phyloP scores from a whole-genome alignment of 768 basidiomycete genomes.

The Lactarius sanguifluus region DNA sequence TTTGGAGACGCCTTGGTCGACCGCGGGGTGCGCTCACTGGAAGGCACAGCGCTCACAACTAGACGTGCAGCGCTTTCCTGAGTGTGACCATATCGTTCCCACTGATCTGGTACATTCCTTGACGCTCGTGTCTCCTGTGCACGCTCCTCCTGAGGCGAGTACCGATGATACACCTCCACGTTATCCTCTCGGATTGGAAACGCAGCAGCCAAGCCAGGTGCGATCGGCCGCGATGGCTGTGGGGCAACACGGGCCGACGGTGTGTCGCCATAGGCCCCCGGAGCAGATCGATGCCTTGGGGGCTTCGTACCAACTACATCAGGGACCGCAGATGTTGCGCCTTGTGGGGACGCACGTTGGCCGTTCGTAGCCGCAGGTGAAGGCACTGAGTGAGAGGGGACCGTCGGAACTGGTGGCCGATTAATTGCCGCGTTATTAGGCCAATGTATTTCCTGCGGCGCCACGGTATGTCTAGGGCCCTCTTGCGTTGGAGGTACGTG shows the following conservation, averaged over 20 bases:
- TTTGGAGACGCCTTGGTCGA: constrained; percentile 28
- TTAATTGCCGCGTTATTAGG: neutral
- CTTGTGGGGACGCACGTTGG: constrained; percentile 17
- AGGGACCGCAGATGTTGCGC: constrained; percentile 3
- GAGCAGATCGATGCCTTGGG: constrained; percentile 14
- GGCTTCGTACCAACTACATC: constrained; percentile 13
- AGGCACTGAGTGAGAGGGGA: constrained; percentile 13
- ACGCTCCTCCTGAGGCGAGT: constrained; percentile 14
- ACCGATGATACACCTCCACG: constrained; percentile 14
- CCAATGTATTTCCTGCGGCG: constrained; percentile 6
- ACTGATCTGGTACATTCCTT: constrained; percentile 16
- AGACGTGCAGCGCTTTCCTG: constrained; percentile 11
- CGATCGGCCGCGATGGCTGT: constrained; percentile 15
- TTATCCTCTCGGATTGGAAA: constrained; percentile 30
- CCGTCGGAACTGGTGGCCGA: constrained; percentile 4
- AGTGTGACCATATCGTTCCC: constrained; percentile 21
- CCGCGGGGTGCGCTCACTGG: constrained; percentile 26
- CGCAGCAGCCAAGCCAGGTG: constrained; percentile 22
- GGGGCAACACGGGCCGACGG: constrained; percentile 14
- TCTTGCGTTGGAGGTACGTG: constrained; percentile 8
- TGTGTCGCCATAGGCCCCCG: neutral
- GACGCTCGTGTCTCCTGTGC: constrained; percentile 5
- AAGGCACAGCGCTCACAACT: constrained; percentile 19
- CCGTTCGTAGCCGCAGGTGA: constrained; percentile 10
- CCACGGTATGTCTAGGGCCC: neutral